These are phyloP conservation scores for Triticum monococcum DNA, from an alignment of 176 grass and related monocot genomes.

Conservation along the genomic window DNA sequence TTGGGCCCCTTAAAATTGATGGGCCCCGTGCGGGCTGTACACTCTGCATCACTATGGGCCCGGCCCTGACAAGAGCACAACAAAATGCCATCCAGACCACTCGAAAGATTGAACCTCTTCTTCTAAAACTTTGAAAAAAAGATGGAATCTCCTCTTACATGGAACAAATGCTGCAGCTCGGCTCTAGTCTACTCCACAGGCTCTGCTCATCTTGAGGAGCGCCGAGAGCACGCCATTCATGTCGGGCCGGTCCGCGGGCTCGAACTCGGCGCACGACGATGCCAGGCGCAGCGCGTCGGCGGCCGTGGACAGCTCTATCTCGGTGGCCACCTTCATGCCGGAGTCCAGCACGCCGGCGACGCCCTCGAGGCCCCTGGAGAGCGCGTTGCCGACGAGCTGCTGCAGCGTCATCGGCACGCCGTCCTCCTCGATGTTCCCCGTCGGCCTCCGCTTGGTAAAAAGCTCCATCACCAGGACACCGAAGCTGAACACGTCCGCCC, in stretches of 20 bases:
- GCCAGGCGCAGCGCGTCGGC: conserved; percentile 53
- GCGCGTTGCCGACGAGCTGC: conserved; percentile 66
- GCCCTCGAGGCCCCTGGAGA: conserved; percentile 43
- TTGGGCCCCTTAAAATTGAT: too few relatives aligned
- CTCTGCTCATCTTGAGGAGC: conserved; percentile 53
- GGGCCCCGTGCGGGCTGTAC: too few relatives aligned
- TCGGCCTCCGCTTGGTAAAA: conserved; percentile 70
- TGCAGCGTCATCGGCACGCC: conserved; percentile 58
- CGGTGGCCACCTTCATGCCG: conserved; percentile 42
- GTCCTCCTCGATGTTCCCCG: conserved; percentile 53
- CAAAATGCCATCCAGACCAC: background rate
- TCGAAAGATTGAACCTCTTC: background rate
- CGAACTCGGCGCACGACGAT: conserved; percentile 54
- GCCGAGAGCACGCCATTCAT: conserved; percentile 63
- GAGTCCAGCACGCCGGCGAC: conserved; percentile 56
- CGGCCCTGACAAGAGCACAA: too few relatives aligned
- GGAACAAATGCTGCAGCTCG: background rate
- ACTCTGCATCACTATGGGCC: too few relatives aligned
- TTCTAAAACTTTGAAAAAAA: too few relatives aligned
- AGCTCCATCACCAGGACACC: conserved; percentile 79
- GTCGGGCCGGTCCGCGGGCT: conserved; percentile 63
- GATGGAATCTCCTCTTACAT: background rate
- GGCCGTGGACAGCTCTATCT: conserved; percentile 52
- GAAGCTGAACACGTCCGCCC: conserved; percentile 95
- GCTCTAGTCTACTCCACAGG: background rate